Evolutionary conservation across 805 yeast species (phyloP).

Genomic region (Saccharomycopsis synnaedendra): DNA sequence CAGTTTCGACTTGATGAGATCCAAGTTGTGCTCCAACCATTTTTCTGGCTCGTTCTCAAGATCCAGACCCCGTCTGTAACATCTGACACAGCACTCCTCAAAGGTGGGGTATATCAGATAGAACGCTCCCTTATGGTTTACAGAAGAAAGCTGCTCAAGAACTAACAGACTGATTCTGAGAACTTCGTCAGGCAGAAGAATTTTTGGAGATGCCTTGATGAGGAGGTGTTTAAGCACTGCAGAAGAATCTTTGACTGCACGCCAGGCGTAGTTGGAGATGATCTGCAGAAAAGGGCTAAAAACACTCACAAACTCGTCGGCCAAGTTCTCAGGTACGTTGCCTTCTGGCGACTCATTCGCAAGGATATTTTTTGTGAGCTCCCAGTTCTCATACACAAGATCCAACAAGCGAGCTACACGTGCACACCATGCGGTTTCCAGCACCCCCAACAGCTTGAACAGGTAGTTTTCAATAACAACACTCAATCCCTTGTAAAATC

Average conservation of each 20-base stretch:
- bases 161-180: constrained; percentile 38
- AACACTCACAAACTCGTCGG: constrained; percentile 21
- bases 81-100: constrained; percentile 49
- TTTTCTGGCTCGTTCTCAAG: constrained; percentile 30
- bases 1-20: constrained; percentile 39
- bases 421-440: not conserved
- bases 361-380: constrained; percentile 29
- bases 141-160: constrained; percentile 54
- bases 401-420: constrained; percentile 12
- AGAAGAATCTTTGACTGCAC: constrained; percentile 70
- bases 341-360: constrained; percentile 68
- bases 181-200: constrained; percentile 19
- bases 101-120: constrained; percentile 81
- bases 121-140: constrained; percentile 88
- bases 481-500: constrained; percentile 51
- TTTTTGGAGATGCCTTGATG: constrained; percentile 18
- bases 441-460: constrained; percentile 3
- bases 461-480: constrained; percentile 28
- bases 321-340: constrained; percentile 36
- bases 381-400: constrained; percentile 24
- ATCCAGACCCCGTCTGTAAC: constrained; percentile 23
- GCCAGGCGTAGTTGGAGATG: constrained; percentile 65
- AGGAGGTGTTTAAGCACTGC: constrained; percentile 38
- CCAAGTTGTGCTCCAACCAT: constrained; percentile 54
- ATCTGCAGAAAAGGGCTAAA: constrained; percentile 27